A percentile compares a stretch with the other conserved stretches of the same genome.
Conservation (phyloP, 805 yeast species). For the Candida chilensis region DNA sequence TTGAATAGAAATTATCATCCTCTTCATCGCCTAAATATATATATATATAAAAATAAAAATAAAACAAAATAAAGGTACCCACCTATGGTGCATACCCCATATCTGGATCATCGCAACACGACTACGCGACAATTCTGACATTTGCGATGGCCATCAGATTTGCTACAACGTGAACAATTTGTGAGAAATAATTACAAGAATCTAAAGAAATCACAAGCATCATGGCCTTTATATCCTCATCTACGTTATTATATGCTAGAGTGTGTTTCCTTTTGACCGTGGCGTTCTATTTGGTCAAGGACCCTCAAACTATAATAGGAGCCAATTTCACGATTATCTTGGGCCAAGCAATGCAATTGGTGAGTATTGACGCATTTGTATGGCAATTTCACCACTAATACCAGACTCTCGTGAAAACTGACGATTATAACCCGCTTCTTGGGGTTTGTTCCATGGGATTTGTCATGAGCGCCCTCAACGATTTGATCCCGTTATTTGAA, state of each 20-base stretch:
- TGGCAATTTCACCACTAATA: background rate
- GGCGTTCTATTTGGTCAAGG: slow-evolving; percentile 36
- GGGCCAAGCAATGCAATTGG: slow-evolving; percentile 52
- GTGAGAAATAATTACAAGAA: too few relatives aligned
- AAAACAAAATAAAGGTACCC: too few relatives aligned
- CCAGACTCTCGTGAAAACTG: slow-evolving; percentile 15
- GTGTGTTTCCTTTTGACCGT: slow-evolving; percentile 31
- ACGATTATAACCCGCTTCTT: slow-evolving; percentile 29
- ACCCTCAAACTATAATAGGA: slow-evolving; percentile 32
- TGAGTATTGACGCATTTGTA: slow-evolving; percentile 13
- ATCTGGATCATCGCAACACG: too few relatives aligned
- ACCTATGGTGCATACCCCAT: too few relatives aligned
- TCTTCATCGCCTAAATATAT: too few relatives aligned
- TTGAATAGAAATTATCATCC: too few relatives aligned
- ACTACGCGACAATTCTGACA: too few relatives aligned
- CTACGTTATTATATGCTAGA: slow-evolving; percentile 38
- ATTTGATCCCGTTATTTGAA: slow-evolving; percentile 49
- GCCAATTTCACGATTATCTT: slow-evolving; percentile 40
- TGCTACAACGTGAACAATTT: too few relatives aligned
- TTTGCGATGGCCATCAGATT: too few relatives aligned
- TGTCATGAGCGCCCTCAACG: slow-evolving; percentile 34
- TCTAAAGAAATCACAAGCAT: too few relatives aligned
- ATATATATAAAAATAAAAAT: too few relatives aligned
- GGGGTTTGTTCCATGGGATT: slow-evolving; percentile 43
- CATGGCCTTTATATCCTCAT: too few relatives aligned